phyloP scores from a whole-genome alignment of 805 yeast species.

The Wickerhamomyces bovis region DNA sequence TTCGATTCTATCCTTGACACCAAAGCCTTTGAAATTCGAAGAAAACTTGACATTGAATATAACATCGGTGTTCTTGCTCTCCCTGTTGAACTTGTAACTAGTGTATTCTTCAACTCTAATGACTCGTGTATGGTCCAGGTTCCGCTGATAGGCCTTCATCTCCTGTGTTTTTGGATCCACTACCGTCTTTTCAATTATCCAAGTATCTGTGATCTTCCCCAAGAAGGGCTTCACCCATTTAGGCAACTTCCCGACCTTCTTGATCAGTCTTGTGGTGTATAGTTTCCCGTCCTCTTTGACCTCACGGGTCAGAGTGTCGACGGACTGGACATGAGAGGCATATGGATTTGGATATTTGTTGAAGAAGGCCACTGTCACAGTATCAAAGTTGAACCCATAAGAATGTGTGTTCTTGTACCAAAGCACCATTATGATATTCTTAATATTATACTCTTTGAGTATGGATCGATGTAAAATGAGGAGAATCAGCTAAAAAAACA shows the following conservation, averaged over 20 bases:
- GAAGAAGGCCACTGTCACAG: conserved; percentile 73
- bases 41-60: conserved; percentile 61
- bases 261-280: conserved; percentile 65
- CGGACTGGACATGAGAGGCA: conserved; percentile 77
- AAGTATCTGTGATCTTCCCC: conserved; percentile 62
- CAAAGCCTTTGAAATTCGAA: conserved; percentile 55
- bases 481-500: too few relatives aligned
- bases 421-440: conserved; percentile 48
- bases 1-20: conserved; percentile 71
- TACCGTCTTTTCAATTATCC: conserved; percentile 75
- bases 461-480: too few relatives aligned
- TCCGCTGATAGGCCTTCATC: conserved; percentile 68
- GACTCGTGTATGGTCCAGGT: conserved; percentile 76
- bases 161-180: conserved; percentile 55
- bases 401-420: conserved; percentile 49
- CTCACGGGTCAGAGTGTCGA: conserved; percentile 62
- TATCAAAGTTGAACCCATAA: conserved; percentile 60
- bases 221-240: conserved; percentile 69
- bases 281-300: conserved; percentile 60
- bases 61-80: conserved; percentile 37
- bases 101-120: conserved; percentile 76
- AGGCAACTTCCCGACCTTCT: conserved; percentile 78
- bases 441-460: too few relatives aligned
- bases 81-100: conserved; percentile 38
- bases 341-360: conserved; percentile 72